Evolutionary conservation across 805 yeast genomes (phyloP).

Genomic region (Lipomyces japonicus): DNA sequence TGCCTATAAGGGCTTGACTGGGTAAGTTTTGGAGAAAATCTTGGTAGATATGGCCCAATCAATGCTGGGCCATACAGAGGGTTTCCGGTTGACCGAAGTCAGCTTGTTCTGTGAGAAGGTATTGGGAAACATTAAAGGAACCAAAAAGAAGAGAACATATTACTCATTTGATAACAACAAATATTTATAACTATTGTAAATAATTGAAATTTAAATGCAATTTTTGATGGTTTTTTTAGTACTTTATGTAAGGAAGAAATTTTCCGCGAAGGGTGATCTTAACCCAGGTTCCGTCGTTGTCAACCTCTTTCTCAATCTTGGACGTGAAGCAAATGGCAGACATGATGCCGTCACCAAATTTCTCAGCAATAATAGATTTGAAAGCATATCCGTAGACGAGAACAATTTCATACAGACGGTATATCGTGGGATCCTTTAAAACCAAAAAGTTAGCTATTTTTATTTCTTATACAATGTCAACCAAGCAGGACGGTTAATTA

Average conservation of each 20-base stretch:
- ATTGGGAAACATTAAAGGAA: neutral
- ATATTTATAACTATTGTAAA: neutral
- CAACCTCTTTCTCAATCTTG: conserved; percentile 30
- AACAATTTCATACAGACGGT: conserved; percentile 28
- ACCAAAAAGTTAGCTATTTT: neutral
- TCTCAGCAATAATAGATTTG: conserved; percentile 27
- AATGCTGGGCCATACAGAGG: conserved; percentile 20
- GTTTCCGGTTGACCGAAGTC: conserved; percentile 12
- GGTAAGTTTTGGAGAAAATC: conserved; percentile 11
- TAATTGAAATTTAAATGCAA: neutral
- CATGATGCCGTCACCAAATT: conserved; percentile 30
- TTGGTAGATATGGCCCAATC: conserved; percentile 11
- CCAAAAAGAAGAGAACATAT: neutral
- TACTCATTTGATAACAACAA: neutral
- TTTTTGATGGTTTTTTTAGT: conserved; percentile 8
- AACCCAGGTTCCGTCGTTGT: conserved; percentile 29
- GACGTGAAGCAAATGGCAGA: conserved; percentile 29
- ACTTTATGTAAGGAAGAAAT: conserved; percentile 29
- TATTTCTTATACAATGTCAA: neutral
- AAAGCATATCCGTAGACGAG: conserved; percentile 30
- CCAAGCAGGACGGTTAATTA: too few species aligned
- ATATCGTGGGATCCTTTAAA: conserved; percentile 25
- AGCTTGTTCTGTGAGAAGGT: neutral
- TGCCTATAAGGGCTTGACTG: conserved; percentile 15
- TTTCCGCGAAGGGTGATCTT: conserved; percentile 30